Percentiles rank a stretch among this genome's conserved stretches.
These are phyloP conservation scores for Nicotiana tabacum DNA, from an alignment of 257 asterid species.

Conservation along the genomic window DNA sequence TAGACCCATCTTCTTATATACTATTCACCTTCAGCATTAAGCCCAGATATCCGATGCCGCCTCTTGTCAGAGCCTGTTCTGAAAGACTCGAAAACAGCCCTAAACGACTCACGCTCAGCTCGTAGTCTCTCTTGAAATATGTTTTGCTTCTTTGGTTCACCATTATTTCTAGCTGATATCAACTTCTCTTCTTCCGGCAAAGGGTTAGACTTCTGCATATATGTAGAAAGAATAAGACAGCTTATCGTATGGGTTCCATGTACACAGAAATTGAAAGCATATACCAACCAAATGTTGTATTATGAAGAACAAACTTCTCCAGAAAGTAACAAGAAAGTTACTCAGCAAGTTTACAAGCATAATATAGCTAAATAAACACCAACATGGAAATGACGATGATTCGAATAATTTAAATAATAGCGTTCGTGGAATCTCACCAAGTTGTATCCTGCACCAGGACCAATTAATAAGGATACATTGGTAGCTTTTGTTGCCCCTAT, in stretches of 20 bases:
- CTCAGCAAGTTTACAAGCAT: neutral
- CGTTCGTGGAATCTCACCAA: constrained; percentile 43
- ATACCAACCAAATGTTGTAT: neutral
- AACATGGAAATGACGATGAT: neutral
- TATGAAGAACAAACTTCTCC: neutral
- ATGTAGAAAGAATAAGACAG: neutral
- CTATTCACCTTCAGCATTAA: constrained; percentile 41
- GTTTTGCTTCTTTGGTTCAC: constrained; percentile 43
- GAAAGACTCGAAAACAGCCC: constrained; percentile 88
- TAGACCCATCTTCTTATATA: neutral
- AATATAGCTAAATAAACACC: neutral
- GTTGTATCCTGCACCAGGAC: constrained; percentile 95
- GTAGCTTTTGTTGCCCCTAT: constrained; percentile 56
- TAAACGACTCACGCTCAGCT: constrained; percentile 83
- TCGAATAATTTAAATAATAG: neutral
- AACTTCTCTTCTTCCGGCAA: constrained; percentile 59
- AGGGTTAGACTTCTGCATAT: constrained; percentile 79
- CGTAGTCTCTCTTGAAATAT: constrained; percentile 69
- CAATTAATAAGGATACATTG: constrained; percentile 55
- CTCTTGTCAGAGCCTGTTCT: constrained; percentile 81
- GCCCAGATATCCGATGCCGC: constrained; percentile 50
- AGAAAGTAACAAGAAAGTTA: neutral
- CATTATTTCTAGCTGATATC: constrained; percentile 17
- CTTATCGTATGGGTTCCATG: neutral
- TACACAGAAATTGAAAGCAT: neutral